These are phyloP conservation scores for Pisolithus marmoratus DNA, from an alignment of 768 basidiomycete genomes.

Conservation along the genomic window DNA sequence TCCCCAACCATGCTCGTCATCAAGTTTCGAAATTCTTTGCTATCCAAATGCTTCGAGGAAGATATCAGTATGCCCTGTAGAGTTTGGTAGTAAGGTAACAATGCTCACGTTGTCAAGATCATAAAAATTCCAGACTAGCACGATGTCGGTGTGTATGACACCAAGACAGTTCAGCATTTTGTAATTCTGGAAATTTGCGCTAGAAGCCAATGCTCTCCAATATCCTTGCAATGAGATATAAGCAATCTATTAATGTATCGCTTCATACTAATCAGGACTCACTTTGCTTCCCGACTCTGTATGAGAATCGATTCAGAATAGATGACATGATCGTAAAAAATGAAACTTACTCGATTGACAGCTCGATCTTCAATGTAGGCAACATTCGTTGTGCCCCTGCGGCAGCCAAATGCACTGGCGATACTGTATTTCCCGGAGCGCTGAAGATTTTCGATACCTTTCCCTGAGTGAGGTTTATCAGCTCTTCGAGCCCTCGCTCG, in stretches of 20 bases:
- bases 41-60: neutral
- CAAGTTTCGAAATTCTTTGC: neutral
- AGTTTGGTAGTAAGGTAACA: neutral
- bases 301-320: neutral
- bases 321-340: neutral
- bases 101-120: slow-evolving; percentile 4
- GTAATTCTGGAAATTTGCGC: slow-evolving; percentile 6
- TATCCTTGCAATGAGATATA: slow-evolving; percentile 7
- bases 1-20: neutral
- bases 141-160: slow-evolving; percentile 17
- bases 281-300: slow-evolving; percentile 4
- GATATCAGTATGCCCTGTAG: neutral
- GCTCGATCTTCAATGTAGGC: neutral
- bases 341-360: neutral
- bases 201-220: slow-evolving; percentile 12
- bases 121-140: slow-evolving; percentile 16
- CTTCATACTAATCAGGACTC: neutral
- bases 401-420: neutral
- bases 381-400: slow-evolving; percentile 2
- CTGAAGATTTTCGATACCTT: neutral
- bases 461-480: slow-evolving; percentile 1
- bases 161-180: slow-evolving; percentile 7
- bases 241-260: neutral
- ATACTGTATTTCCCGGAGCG: neutral
- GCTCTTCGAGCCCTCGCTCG: neutral